phyloP scores from a whole-genome alignment of 2,329 filamentous ascomycete species.

The Lasiodiplodia gonubiensis region DNA sequence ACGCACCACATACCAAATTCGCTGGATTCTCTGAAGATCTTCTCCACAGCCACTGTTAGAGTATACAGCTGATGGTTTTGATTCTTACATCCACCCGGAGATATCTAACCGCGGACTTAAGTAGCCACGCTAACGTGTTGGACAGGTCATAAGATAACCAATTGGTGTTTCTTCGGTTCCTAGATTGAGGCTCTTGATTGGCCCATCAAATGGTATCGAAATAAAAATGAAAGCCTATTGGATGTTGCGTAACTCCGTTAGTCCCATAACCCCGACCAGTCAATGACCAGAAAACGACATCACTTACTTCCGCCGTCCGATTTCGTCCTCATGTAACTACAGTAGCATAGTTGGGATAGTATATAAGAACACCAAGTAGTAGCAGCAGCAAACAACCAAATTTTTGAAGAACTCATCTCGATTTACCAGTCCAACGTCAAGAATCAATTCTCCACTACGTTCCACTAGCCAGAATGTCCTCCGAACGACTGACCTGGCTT shows the following conservation, averaged over 20 bases:
- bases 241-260: background rate
- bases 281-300: too few species aligned
- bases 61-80: background rate
- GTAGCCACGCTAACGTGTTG: background rate
- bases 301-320: background rate
- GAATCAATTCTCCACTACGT: background rate
- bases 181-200: background rate
- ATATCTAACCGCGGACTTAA: background rate
- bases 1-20: background rate
- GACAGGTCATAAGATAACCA: background rate
- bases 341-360: background rate
- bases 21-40: background rate
- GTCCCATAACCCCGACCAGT: background rate
- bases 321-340: background rate
- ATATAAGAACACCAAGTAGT: background rate
- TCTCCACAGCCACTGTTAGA: background rate
- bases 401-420: background rate
- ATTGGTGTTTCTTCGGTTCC: background rate
- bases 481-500: slow-evolving; percentile 31
- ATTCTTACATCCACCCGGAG: background rate
- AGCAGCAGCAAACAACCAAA: background rate
- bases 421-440: background rate
- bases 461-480: background rate
- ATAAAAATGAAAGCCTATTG: background rate
- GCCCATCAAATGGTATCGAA: background rate